A percentile compares a stretch with the other conserved stretches of the same genome.
Conservation (phyloP, 768 basidiomycete species). For the Terana coerulea region DNA sequence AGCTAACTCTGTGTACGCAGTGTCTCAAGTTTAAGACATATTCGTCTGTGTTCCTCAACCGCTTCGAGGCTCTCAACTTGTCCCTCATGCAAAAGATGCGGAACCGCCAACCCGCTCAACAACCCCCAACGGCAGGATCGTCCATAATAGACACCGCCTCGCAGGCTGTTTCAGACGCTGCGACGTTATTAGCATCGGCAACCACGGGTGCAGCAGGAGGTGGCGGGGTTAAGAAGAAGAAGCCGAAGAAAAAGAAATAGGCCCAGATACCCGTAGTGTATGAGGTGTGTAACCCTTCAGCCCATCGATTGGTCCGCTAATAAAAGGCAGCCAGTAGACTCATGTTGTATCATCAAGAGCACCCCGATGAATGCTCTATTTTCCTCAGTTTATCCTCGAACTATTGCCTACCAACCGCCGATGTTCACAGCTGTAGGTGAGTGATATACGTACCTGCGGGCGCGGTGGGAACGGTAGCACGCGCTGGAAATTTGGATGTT, state of each 20-base stretch:
- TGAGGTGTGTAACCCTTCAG: too few relatives aligned
- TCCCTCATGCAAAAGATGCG: conserved; percentile 86
- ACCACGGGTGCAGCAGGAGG: conserved; percentile 30
- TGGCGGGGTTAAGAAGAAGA: conserved; percentile 80
- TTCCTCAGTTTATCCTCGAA: too few relatives aligned
- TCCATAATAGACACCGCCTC: conserved; percentile 9
- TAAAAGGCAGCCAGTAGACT: too few relatives aligned
- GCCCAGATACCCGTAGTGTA: too few relatives aligned
- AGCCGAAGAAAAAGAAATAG: conserved; percentile 76
- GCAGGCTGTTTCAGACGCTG: conserved; percentile 2
- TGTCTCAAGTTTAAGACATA: conserved; percentile 96
- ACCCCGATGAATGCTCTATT: too few relatives aligned
- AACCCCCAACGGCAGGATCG: conserved; percentile 4
- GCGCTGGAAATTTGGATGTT: too few relatives aligned
- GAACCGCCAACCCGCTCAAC: conserved; percentile 37
- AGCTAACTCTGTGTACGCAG: conserved; percentile 35
- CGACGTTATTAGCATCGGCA: conserved; percentile 2
- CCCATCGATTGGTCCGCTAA: too few relatives aligned
- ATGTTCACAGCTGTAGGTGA: too few relatives aligned
- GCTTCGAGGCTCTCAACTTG: conserved; percentile 89
- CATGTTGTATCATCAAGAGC: too few relatives aligned
- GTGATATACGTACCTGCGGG: too few relatives aligned
- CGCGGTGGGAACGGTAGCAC: too few relatives aligned
- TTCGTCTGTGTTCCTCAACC: conserved; percentile 92
- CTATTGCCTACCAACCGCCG: too few relatives aligned